These are phyloP conservation scores for Hylodesmum podocarpum DNA, from an alignment of 306 rosid species.

Conservation along the genomic window DNA sequence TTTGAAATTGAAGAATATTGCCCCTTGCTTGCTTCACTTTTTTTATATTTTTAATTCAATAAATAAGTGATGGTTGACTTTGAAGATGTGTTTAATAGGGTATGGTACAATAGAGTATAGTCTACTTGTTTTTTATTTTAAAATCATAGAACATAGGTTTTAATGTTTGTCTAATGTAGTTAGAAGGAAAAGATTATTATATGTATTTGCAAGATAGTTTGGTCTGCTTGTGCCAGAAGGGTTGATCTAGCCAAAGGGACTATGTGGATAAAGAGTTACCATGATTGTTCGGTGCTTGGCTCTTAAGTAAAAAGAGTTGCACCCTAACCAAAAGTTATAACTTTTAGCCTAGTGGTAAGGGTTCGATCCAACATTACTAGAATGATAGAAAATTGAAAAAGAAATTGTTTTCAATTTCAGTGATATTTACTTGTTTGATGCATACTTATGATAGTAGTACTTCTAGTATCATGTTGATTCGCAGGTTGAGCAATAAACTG, in stretches of 20 bases:
- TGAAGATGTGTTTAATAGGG: neutral
- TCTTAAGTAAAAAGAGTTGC: too few species aligned
- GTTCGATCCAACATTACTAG: too few species aligned
- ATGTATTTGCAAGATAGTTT: neutral
- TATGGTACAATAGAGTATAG: too few species aligned
- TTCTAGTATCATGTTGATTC: neutral
- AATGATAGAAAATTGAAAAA: too few species aligned
- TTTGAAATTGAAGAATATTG: neutral
- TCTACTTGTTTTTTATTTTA: neutral
- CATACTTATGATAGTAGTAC: neutral
- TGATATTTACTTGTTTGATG: neutral
- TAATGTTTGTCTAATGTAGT: neutral
- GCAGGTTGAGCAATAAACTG: too few species aligned
- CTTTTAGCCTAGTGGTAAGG: too few species aligned
- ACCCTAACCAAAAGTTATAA: too few species aligned
- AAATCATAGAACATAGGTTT: neutral
- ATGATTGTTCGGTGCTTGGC: too few species aligned
- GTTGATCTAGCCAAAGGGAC: too few species aligned
- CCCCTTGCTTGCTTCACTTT: neutral
- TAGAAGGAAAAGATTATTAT: neutral
- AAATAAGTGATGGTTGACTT: slow-evolving; percentile 12
- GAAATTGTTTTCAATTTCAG: neutral
- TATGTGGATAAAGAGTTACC: neutral
- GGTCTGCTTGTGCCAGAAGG: too few species aligned
- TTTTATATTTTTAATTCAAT: neutral